phyloP scores from a whole-genome alignment of 75 land plant genomes.

The Picea glauca region DNA sequence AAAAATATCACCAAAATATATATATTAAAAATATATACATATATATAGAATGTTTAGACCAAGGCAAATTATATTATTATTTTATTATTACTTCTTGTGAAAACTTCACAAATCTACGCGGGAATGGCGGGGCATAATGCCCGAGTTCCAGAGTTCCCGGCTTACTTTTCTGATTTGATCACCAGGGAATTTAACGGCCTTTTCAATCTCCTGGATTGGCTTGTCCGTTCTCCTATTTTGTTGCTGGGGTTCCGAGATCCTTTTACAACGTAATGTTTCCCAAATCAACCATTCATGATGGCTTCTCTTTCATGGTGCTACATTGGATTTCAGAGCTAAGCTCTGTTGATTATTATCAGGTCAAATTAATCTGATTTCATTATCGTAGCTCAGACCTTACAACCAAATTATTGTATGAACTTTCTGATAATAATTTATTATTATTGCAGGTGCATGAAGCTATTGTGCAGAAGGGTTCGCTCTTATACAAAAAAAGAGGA shows the following conservation, averaged over 20 bases:
- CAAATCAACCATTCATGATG: slow-evolving; percentile 11
- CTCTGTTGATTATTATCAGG: too few relatives aligned
- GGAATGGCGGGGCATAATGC: background rate
- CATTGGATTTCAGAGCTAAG: background rate
- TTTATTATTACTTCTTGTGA: background rate
- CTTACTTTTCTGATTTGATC: slow-evolving; percentile 22
- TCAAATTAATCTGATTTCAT: too few relatives aligned
- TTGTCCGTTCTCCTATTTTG: slow-evolving; percentile 4
- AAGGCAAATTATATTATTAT: too few relatives aligned
- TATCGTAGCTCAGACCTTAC: too few relatives aligned
- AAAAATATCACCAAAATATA: too few relatives aligned
- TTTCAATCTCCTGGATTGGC: slow-evolving; percentile 4
- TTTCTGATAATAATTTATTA: background rate
- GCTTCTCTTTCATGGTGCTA: slow-evolving; percentile 12
- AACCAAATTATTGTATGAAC: too few relatives aligned
- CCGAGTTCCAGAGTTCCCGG: slow-evolving; percentile 20
- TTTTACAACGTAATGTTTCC: slow-evolving; percentile 21
- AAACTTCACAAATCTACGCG: background rate
- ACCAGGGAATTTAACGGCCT: slow-evolving; percentile 28
- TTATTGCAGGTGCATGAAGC: slow-evolving; percentile 5
- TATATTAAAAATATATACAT: too few relatives aligned
- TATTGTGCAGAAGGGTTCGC: background rate
- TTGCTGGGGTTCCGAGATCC: slow-evolving; percentile 26
- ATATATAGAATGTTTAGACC: too few relatives aligned
- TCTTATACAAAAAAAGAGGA: background rate